Evolutionary conservation across 441 rosid genomes (phyloP), one percentile per base, ranked within the genome.

Genomic region (Oxalis stricta): DNA sequence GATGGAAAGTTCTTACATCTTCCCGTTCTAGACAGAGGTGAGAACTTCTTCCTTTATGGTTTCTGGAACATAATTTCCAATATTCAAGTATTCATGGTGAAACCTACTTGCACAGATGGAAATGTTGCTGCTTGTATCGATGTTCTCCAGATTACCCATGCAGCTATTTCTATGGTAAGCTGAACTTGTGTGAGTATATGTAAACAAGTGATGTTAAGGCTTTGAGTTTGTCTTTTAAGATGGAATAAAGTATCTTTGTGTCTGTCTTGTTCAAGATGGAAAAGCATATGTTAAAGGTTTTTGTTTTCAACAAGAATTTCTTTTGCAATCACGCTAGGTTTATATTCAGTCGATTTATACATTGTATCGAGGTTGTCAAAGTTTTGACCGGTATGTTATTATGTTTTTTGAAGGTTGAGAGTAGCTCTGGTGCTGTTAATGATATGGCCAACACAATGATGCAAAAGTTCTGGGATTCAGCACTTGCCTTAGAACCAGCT

Each of bases 401-500:
- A 41, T 52, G 14, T 13, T 7, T 40, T 53, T 41, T 31, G 26
- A 46, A 82, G 93, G 92, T 77, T 53, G 97, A 84, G 57, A 79
- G 57, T 51, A 58, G 82, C 52, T 66, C 89, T 15, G 96, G 88
- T 58, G 75, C 86, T 53, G 92, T 72, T 53, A 79, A 74, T 65
- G 97, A 77, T 23, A 63, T 79, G 66, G 69, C 95, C 48, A 84
- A 56, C 51, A 73, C 95, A 32, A 79, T 89, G 89, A 85, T 85
- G 98, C 98, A 89, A 63, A 85, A 82, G 64, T 89, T 89, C 20
- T 89, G 96, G 96, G 98, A 89, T 42, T 85, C 96, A 12, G 78
- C 94, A 18, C 77, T 89, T 37, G 65, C 84, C 24, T 66, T 76
- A 50, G 94, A 85, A 26, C 88, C 96, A 11, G 69, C 81, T 0